Base-by-base conservation (phyloP, 768 basidiomycete species). In the Lanmaoa rubissima region DNA sequence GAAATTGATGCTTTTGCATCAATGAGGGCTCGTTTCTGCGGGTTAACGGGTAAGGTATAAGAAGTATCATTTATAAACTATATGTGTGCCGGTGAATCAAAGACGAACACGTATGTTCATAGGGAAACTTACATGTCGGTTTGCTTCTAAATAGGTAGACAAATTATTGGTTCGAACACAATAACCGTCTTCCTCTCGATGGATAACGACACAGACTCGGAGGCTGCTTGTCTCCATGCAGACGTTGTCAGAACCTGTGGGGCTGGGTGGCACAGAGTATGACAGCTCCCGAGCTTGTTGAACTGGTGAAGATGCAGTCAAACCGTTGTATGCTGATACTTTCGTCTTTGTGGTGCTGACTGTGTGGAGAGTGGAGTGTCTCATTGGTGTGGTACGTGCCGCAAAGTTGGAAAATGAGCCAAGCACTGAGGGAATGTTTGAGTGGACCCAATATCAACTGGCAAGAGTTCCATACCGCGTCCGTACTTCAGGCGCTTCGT, bases 1-100 rank as follows among this genome's bases (percentile, higher is more conserved):
- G 93, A 94, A 57, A 94, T 90, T 62, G 91, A 90, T 2, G 89
- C 87, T 62, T 86, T 89, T 13, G 85, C 77, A 65, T 94, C 90
- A 48, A 95, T 90, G 44, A 90, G 76, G 4, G 81, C 77, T 35
- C 84, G 79, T 61, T 81, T 82, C 66, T 84, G 83, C 0, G 84
- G 80, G 58, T 87, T 82, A 5, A 79, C 77, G 0, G 86, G 84
- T 5, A 85, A 71, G 19, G 75, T 71, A 52, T 83, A 88, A 10
- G 78, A 75, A 4, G 78, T 73, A 43, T 77, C 74, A 6, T 78
- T 73, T 32, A 87, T 75, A 57, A 85, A 78, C 88, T 51, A 35
- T 32, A 34, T 49, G 12, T 5, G 31, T 28, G 50, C 44, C 36
- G 11, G 72, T 64, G 52, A 69, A 67, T 55, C 9, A 10, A 28